Conservation (phyloP, 176 grass and related monocot species). For the Zoysia pacifica region DNA sequence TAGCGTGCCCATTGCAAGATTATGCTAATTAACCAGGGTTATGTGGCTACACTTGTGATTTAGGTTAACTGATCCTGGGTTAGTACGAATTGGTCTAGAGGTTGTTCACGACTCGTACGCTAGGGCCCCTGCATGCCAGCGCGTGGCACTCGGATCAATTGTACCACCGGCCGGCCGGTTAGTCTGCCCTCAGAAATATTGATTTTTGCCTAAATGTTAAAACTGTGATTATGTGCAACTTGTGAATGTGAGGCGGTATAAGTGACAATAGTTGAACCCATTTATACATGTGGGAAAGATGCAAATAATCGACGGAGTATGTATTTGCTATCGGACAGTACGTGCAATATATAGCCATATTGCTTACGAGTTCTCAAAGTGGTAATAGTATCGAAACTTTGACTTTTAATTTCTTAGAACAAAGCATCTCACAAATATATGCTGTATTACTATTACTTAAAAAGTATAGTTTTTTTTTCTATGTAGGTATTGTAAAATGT, state of each 20-base stretch:
- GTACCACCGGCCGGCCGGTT: neutral
- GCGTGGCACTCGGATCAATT: constrained; percentile 22
- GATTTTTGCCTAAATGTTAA: neutral
- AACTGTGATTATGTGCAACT: neutral
- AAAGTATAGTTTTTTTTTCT: too few species aligned
- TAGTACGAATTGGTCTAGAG: constrained; percentile 42
- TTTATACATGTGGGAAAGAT: neutral
- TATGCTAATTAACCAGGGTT: constrained; percentile 64
- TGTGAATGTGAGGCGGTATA: neutral
- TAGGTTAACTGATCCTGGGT: constrained; percentile 43
- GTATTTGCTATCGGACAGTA: neutral
- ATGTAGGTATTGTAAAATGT: too few species aligned
- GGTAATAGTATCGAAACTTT: neutral
- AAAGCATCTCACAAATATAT: neutral
- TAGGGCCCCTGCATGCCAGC: constrained; percentile 7
- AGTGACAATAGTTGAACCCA: neutral
- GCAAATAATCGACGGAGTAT: neutral
- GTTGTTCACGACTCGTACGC: constrained; percentile 31
- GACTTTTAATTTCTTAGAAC: neutral
- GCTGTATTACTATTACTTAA: too few species aligned
- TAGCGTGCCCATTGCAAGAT: constrained; percentile 50
- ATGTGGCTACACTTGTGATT: constrained; percentile 51
- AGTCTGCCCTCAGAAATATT: neutral
- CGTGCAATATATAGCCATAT: neutral
- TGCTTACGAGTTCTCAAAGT: neutral